Evolutionary conservation across 108 stramenopile species (phyloP), one percentile per base, ranked within the genome.

Genomic region (Discostella pseudostelligera): DNA sequence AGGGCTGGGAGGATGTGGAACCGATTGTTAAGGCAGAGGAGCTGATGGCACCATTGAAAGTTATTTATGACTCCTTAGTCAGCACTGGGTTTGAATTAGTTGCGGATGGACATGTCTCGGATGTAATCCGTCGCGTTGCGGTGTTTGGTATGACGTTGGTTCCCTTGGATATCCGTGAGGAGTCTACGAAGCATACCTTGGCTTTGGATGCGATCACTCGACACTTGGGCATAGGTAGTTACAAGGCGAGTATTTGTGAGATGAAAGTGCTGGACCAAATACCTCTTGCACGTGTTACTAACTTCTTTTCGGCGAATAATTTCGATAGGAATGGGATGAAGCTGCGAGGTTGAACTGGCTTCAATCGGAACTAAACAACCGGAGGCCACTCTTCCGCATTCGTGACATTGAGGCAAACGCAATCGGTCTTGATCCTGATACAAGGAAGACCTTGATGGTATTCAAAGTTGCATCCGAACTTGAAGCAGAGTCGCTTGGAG

Each of bases 101-200:
- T 3, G 97, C 97, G 12, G 84, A 92, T 71, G 97, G 97, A 1
- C 78, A 76, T 11, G 81, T 98, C 8, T 69, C 81, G n/a, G 97
- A 98, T 81, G 82, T 91, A 56, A 97, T 98, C 74, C 89, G 97
- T 44, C 79, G 96, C 13, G 58, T 96, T 19, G 67, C 84, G 12
- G 85, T 82, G 20, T 98, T 98, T 76, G 97, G 97, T 6, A 65
- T 94, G 60, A 94, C 91, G 20, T 76, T 98, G 56, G 87, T 95
- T 11, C 96, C 94, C 2, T 77, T 98, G 56, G 97, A 98, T 71
- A 89, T 98, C 22, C 94, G 97, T 13, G 96, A 98, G 71, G 97
- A 98, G 65, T 92, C 90, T 19, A 91, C 88, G 46, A 81, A 80
- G 45, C 97, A 98, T 71, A 90, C 88, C 1, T 65, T 83, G 61